A percentile compares a stretch with the other conserved stretches of the same genome.
Evolutionary conservation across 805 yeast genomes (phyloP).

Genomic region (Candida nonsorbophila): DNA sequence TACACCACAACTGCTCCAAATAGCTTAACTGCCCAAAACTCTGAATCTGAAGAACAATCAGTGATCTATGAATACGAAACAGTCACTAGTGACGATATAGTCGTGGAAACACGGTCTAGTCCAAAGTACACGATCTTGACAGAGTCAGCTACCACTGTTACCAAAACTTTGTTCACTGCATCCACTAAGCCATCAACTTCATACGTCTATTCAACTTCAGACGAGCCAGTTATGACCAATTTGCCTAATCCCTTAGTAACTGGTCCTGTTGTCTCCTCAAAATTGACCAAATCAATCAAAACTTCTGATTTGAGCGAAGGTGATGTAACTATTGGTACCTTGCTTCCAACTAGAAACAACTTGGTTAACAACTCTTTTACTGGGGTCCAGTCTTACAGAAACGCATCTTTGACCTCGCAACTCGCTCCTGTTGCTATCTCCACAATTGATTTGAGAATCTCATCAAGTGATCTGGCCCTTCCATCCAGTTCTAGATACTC

Average conservation of each 20-base stretch:
- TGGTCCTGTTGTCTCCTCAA: slow-evolving; percentile 15
- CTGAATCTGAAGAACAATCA: slow-evolving; percentile 3
- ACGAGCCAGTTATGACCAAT: slow-evolving; percentile 16
- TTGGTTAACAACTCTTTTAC: too few relatives aligned
- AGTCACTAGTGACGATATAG: slow-evolving; percentile 12
- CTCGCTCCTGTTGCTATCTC: too few relatives aligned
- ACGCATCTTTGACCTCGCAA: too few relatives aligned
- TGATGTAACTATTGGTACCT: too few relatives aligned
- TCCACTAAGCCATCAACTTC: slow-evolving; percentile 18
- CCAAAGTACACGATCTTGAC: slow-evolving; percentile 6
- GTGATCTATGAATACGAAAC: slow-evolving; percentile 14
- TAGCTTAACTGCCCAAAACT: slow-evolving; percentile 9
- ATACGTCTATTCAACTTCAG: slow-evolving; percentile 12
- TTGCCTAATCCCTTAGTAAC: slow-evolving; percentile 24
- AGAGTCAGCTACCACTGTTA: slow-evolving; percentile 21
- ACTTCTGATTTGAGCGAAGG: slow-evolving; percentile 13
- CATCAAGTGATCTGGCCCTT: too few relatives aligned
- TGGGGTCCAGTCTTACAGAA: too few relatives aligned
- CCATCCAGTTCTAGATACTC: too few relatives aligned
- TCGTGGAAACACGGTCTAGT: too few relatives aligned
- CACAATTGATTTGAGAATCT: slow-evolving; percentile 12
- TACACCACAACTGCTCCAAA: slow-evolving; percentile 12
- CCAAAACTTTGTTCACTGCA: slow-evolving; percentile 21
- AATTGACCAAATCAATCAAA: slow-evolving; percentile 17
- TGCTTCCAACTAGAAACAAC: too few relatives aligned